Evolutionary conservation across 306 rosid species (phyloP), one percentile per base, ranked within the genome.

Genomic region (Cucurbita argyrosperma): DNA sequence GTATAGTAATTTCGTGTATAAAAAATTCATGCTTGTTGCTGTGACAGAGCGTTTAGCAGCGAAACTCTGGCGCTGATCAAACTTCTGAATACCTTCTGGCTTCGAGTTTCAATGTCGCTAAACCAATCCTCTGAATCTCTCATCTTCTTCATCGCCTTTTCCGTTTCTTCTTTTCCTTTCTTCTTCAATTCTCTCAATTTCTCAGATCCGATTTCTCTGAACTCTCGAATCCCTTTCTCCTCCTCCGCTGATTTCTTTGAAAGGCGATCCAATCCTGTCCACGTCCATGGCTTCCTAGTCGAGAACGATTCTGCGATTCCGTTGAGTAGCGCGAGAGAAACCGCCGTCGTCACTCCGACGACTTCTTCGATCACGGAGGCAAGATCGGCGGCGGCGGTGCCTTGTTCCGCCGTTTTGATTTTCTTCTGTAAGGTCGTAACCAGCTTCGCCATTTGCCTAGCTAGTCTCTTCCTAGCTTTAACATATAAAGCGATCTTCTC

Each of bases 41-140:
- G 84, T 9, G 90, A 78, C 10, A 83, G 87, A 76, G 83, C 59
- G 55, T 93, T 89, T 18, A 93, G 94, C 50, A 93, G 65, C 0
- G 92, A 84, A 73, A 89, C 92, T 57, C 94, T 80, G 5, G 92
- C 77, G 62, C 79, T 85, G 42, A 93, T 89, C 85, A 90, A 79
- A 80, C 94, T 79, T 80, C 94, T 82, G 63, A 93, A 89, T 5
- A 90, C 84, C 42, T 75, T 83, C 6, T 83, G 87, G 14, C 87
- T 77, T 51, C 82, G 79, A 73, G 42, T 79, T 74, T 93, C 90
- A 37, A 89, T 84, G 38, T 72, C 80, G 0, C 63, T 77, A 1
- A 90, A 35, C 21, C 88, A 80, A 7, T 47, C 57, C 77, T 90
- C 97, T 75, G 88, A 43, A 46, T 79, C 89, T 45, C 84, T 49